Evolutionary conservation across 2,329 filamentous ascomycete genomes (phyloP).

Genomic region (Neofusicoccum laricinum): DNA sequence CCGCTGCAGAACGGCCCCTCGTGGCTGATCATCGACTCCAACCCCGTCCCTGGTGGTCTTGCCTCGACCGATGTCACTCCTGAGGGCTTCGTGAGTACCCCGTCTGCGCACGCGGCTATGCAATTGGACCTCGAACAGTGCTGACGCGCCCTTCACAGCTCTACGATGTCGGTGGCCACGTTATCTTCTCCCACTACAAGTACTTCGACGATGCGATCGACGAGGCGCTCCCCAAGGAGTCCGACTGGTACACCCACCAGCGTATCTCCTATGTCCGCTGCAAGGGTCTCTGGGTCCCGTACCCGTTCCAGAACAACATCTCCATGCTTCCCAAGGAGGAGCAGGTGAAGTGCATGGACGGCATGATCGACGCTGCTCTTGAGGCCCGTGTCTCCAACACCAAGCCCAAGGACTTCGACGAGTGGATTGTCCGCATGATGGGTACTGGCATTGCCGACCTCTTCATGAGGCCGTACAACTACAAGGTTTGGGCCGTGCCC

Average conservation of each 20-base stretch:
- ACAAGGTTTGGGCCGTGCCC: conserved; percentile 98
- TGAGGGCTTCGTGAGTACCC: conserved; percentile 85
- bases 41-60: conserved; percentile 89
- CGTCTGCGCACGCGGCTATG: background rate
- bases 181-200: conserved; percentile 99
- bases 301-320: conserved; percentile 99
- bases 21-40: conserved; percentile 93
- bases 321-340: conserved; percentile 97
- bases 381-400: conserved; percentile 81
- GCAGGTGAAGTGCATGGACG: conserved; percentile 90
- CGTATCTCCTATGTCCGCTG: conserved; percentile 98
- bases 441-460: conserved; percentile 85
- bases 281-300: conserved; percentile 95
- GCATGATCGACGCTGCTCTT: conserved; percentile 90
- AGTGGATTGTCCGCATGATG: conserved; percentile 95
- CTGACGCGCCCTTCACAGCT: conserved; percentile 52
- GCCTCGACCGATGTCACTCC: conserved; percentile 92
- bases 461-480: conserved; percentile 99
- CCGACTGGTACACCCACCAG: conserved; percentile 97
- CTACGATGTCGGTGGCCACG: conserved; percentile 97
- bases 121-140: conserved; percentile 16
- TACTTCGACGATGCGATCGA: conserved; percentile 99
- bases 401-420: conserved; percentile 95
- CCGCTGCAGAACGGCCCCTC: conserved; percentile 74
- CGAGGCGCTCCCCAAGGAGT: conserved; percentile 88